These are phyloP conservation scores for Saturnispora saitoi DNA, from an alignment of 805 yeast genomes.

Conservation along the genomic window DNA sequence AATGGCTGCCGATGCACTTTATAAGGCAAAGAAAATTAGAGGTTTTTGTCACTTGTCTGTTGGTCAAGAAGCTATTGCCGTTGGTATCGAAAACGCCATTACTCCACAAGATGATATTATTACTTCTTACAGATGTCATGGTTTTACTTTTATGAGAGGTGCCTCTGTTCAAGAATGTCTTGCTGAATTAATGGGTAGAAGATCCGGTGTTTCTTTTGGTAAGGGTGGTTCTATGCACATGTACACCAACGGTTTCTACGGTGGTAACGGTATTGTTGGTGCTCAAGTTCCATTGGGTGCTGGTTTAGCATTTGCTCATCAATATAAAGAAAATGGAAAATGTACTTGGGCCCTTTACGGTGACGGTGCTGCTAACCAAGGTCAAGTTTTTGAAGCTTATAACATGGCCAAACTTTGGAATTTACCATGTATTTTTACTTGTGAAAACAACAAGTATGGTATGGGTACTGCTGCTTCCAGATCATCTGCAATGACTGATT, in stretches of 20 bases:
- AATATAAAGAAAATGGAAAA: constrained; percentile 70
- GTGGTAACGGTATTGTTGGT: constrained; percentile 99
- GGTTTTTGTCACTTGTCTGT: constrained; percentile 98
- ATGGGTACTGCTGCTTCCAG: constrained; percentile 99
- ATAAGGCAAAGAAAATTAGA: constrained; percentile 96
- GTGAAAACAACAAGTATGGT: constrained; percentile 99
- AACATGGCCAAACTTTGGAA: constrained; percentile 99
- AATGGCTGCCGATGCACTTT: constrained; percentile 96
- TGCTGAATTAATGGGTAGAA: constrained; percentile 95
- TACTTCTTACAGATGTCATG: constrained; percentile 98
- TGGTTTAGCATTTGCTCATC: constrained; percentile 97
- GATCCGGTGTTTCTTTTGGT: constrained; percentile 92
- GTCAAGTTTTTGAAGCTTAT: constrained; percentile 95
- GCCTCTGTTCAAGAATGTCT: constrained; percentile 81
- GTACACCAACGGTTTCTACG: constrained; percentile 92
- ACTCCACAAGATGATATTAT: constrained; percentile 78
- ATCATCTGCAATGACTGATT: constrained; percentile 93
- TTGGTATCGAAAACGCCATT: constrained; percentile 94
- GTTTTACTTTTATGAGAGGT: constrained; percentile 95
- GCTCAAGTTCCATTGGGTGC: constrained; percentile 99
- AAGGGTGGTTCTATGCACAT: constrained; percentile 99
- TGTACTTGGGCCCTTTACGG: constrained; percentile 90
- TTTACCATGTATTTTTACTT: constrained; percentile 87
- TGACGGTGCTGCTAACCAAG: constrained; percentile 99
- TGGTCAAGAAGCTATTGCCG: constrained; percentile 99